A percentile compares a stretch with the other conserved stretches of the same genome.
These are phyloP conservation scores for Lophiostoma macrostomum DNA, from an alignment of 495 filamentous ascomycete genomes.

Conservation along the genomic window DNA sequence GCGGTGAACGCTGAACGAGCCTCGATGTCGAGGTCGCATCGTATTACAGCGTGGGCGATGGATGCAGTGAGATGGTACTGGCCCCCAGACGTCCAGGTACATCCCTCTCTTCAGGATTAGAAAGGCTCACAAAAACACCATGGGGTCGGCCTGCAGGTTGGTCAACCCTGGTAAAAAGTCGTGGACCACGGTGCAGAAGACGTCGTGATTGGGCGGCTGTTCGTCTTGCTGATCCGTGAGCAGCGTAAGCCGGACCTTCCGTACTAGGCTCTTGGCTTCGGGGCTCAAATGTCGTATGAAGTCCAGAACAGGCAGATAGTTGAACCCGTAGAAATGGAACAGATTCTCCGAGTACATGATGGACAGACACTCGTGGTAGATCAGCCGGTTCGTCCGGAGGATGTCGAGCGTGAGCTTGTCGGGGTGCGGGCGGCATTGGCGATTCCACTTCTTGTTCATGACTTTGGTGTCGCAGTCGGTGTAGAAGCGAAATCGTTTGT, in stretches of 20 bases:
- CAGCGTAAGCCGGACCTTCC: slow-evolving; percentile 34
- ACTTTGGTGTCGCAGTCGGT: slow-evolving; percentile 31
- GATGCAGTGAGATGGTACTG: too few relatives aligned
- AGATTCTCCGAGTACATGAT: slow-evolving; percentile 35
- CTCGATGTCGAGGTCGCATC: too few relatives aligned
- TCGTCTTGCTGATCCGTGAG: slow-evolving; percentile 26
- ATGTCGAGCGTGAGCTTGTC: slow-evolving; percentile 28
- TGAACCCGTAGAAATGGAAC: slow-evolving; percentile 37
- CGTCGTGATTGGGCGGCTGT: slow-evolving; percentile 27
- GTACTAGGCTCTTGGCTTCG: slow-evolving; percentile 32
- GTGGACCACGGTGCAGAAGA: slow-evolving; percentile 32
- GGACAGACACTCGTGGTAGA: slow-evolving; percentile 34
- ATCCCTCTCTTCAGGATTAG: slow-evolving; percentile 4
- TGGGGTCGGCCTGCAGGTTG: slow-evolving; percentile 27
- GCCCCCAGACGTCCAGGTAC: slow-evolving; percentile 10
- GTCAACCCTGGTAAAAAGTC: slow-evolving; percentile 31
- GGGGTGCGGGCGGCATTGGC: slow-evolving; percentile 15
- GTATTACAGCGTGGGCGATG: too few relatives aligned
- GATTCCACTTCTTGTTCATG: slow-evolving; percentile 29
- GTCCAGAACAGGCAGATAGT: slow-evolving; percentile 36
- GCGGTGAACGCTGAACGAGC: too few relatives aligned
- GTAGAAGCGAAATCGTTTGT: slow-evolving; percentile 28
- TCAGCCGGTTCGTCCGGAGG: slow-evolving; percentile 33
- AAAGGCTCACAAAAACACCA: slow-evolving; percentile 32
- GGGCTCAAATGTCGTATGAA: slow-evolving; percentile 36